These are phyloP conservation scores for Maudiozyma bulderi DNA, from an alignment of 805 yeast genomes.

Conservation along the genomic window DNA sequence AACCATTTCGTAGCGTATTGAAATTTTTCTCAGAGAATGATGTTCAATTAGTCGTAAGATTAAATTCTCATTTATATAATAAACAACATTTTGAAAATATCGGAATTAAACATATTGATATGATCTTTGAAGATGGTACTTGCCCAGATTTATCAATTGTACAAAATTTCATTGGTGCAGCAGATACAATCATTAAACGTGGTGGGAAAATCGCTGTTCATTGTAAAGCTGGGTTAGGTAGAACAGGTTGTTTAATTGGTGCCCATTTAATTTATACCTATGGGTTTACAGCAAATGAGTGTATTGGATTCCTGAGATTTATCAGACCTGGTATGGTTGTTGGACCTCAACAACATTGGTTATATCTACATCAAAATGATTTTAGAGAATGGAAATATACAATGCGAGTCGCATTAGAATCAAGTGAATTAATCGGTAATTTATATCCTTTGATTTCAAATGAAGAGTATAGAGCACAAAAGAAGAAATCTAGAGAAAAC, in stretches of 20 bases:
- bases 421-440: conserved; percentile 61
- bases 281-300: conserved; percentile 94
- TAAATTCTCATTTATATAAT: conserved; percentile 87
- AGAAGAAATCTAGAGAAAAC: conserved; percentile 25
- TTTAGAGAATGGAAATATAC: conserved; percentile 95
- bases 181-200: conserved; percentile 73
- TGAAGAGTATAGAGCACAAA: conserved; percentile 51
- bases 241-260: conserved; percentile 96
- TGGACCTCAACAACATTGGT: conserved; percentile 99
- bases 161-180: conserved; percentile 87
- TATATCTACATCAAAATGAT: conserved; percentile 89
- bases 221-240: conserved; percentile 95
- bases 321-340: conserved; percentile 99
- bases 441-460: conserved; percentile 51
- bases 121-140: conserved; percentile 97
- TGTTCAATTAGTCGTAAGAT: conserved; percentile 82
- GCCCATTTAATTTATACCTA: conserved; percentile 94
- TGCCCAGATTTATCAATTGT: conserved; percentile 94
- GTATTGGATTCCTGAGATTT: conserved; percentile 93
- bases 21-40: conserved; percentile 62
- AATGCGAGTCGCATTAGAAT: conserved; percentile 63
- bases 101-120: conserved; percentile 83
- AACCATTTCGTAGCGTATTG: conserved; percentile 73
- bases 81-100: conserved; percentile 70
- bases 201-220: conserved; percentile 98